A percentile compares a stretch with the other conserved stretches of the same genome.
Evolutionary conservation across 306 rosid genomes (phyloP).

Genomic region (Begonia masoniana): DNA sequence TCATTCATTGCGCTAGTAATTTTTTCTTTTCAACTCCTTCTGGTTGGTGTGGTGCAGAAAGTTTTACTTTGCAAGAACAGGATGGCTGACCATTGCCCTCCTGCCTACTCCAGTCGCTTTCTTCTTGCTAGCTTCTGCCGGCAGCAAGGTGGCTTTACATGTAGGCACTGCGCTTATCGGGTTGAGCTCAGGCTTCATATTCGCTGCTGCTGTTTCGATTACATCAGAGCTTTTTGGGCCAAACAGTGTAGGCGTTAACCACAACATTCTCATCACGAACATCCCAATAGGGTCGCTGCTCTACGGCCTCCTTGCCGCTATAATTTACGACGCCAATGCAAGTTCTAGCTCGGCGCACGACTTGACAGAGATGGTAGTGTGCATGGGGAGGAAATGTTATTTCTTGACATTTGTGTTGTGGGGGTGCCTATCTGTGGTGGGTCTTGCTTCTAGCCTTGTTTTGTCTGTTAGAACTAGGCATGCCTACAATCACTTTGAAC

Average conservation of each 20-base stretch:
- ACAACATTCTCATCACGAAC: constrained; percentile 82
- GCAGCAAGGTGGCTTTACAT: constrained; percentile 24
- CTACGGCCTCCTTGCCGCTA: constrained; percentile 71
- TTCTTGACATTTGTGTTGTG: constrained; percentile 66
- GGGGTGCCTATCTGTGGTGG: constrained; percentile 67
- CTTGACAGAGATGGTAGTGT: constrained; percentile 32
- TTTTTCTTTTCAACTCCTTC: too few species aligned
- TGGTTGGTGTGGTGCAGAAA: constrained; percentile 31
- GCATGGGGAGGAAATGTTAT: constrained; percentile 85
- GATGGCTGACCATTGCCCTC: constrained; percentile 75
- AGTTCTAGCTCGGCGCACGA: constrained; percentile 6
- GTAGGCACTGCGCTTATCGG: constrained; percentile 73
- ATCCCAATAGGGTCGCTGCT: constrained; percentile 85
- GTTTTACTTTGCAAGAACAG: constrained; percentile 87
- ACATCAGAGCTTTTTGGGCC: constrained; percentile 95
- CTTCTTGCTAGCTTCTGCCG: constrained; percentile 51
- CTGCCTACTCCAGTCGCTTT: constrained; percentile 86
- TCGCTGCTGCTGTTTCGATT: constrained; percentile 87
- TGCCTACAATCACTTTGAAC: constrained; percentile 67
- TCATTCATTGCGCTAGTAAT: background rate
- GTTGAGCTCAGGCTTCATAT: constrained; percentile 86
- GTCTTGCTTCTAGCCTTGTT: constrained; percentile 49
- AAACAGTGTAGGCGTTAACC: constrained; percentile 64
- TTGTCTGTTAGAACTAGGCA: constrained; percentile 74
- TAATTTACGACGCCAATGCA: constrained; percentile 57